Evolutionary conservation across 495 filamentous ascomycete species (phyloP), one percentile per base, ranked within the genome.

Genomic region (Margaritispora aquatica): DNA sequence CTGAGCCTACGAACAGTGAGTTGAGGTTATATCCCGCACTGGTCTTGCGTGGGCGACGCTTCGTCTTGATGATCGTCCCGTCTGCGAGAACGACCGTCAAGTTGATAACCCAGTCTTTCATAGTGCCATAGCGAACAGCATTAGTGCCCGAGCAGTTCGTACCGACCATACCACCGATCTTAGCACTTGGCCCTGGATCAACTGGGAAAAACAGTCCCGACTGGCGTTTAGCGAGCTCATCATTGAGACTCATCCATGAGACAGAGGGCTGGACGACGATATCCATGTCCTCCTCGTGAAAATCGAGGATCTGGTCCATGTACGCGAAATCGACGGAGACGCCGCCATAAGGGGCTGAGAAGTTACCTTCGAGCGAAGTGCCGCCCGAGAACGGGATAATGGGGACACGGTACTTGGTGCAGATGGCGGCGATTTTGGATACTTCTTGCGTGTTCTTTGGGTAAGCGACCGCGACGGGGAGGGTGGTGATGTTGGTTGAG

Each of bases 261-360:
- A 97, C 88, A 10, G 84, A 85, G 1, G 92, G 92, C 66, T 96
- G 92, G 9, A 96, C 92, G 5, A 94, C 87, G 58, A 96, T 76
- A 66, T 97, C 92, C 87, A 96, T 88, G 70, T 97, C 92, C 4
- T 87, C 86, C 54, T 88, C 83, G 69, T 96, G 87, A 50, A 96
- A 76, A 44, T 84, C 76, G 26, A 96, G 38, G 27, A 96, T 87
- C 62, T 86, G 79, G 68, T 95, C 84, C 92, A 97, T 97, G 63
- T 76, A 81, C 17, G 83, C 82, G 68, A 97, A 96, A 66, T 97
- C 92, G 44, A 97, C 89, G 56, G 85, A 90, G 68, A 97, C 80
- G 17, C 92, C 92, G 11, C 90, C 89, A 69, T 84, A 85, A 0
- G 91, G 88, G 2, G 90, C 88, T 1, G 89, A 87, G 70, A 96